A percentile compares a stretch with the other conserved stretches of the same genome.
Conservation (phyloP, 495 filamentous ascomycete genomes). For the Amniculicola lignicola region DNA sequence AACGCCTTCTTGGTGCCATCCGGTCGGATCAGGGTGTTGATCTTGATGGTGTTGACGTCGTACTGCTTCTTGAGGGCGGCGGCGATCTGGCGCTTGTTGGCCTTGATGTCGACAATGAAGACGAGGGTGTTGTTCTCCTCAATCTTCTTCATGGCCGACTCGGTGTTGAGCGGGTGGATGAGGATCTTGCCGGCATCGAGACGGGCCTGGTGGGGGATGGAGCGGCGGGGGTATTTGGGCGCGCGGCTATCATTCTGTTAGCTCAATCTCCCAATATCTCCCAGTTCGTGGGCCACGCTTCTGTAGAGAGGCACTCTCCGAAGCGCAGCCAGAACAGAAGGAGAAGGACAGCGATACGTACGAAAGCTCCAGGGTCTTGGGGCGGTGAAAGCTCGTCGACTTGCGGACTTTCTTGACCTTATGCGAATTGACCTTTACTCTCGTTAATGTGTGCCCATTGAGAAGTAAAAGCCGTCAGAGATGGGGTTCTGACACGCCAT, state of each 20-base stretch:
- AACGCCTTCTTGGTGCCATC: constrained; percentile 99
- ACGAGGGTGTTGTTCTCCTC: constrained; percentile 99
- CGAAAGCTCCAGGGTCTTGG: constrained; percentile 87
- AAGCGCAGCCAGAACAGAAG: not conserved
- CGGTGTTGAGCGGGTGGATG: constrained; percentile 75
- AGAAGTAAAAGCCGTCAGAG: constrained; percentile 46
- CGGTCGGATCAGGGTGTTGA: constrained; percentile 97
- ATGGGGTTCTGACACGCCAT: constrained; percentile 46
- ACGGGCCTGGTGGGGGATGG: constrained; percentile 80
- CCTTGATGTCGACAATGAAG: constrained; percentile 96
- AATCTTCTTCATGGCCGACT: constrained; percentile 99
- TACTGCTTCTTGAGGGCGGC: constrained; percentile 97
- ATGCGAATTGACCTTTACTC: constrained; percentile 64
- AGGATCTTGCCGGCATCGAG: constrained; percentile 70
- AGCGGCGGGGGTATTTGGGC: constrained; percentile 96
- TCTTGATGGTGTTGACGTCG: constrained; percentile 95
- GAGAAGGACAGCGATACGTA: constrained; percentile 6
- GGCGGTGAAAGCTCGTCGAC: constrained; percentile 94
- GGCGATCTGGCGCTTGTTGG: constrained; percentile 99
- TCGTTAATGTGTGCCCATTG: constrained; percentile 31
- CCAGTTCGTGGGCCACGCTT: too few species aligned
- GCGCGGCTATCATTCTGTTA: constrained; percentile 50
- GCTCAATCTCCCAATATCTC: not conserved
- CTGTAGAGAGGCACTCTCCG: not conserved
- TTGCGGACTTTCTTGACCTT: constrained; percentile 89